These are phyloP conservation scores for Candida lessepsii DNA, from an alignment of 805 yeast species.

Conservation along the genomic window DNA sequence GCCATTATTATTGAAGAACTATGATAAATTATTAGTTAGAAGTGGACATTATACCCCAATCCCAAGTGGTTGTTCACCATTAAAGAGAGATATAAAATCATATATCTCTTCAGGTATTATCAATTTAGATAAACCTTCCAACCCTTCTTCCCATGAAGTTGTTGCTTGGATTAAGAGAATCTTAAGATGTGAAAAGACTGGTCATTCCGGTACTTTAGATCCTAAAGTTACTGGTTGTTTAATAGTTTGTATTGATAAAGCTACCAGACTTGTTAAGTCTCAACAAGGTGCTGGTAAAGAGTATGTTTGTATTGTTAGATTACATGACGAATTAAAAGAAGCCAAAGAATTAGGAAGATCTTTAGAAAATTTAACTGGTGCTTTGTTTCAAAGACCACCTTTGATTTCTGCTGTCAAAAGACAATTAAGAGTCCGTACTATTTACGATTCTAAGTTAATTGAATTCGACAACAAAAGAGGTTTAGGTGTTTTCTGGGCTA, in stretches of 20 bases:
- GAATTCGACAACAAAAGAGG: constrained; percentile 97
- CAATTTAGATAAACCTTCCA: constrained; percentile 95
- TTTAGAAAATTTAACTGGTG: constrained; percentile 95
- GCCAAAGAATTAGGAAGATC: constrained; percentile 85
- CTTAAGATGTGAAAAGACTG: constrained; percentile 93
- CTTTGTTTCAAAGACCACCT: constrained; percentile 98
- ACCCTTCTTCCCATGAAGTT: constrained; percentile 98
- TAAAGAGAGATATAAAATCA: constrained; percentile 87
- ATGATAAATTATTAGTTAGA: constrained; percentile 90
- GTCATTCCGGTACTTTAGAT: constrained; percentile 98
- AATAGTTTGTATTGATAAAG: constrained; percentile 97
- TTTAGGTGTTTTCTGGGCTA: constrained; percentile 98
- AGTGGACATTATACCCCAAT: constrained; percentile 97
- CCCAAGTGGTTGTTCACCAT: constrained; percentile 92
- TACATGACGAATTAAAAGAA: constrained; percentile 89
- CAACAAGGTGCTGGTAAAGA: constrained; percentile 99
- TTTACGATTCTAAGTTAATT: constrained; percentile 91
- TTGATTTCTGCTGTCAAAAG: constrained; percentile 98
- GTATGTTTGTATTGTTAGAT: constrained; percentile 95
- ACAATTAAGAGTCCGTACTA: constrained; percentile 96
- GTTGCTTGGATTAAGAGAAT: constrained; percentile 99
- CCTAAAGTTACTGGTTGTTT: constrained; percentile 99
- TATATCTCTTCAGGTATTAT: constrained; percentile 94
- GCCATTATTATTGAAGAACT: constrained; percentile 93
- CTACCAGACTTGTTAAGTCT: constrained; percentile 95